Evolutionary conservation across 2,329 filamentous ascomycete genomes (phyloP), one percentile per base, ranked within the genome.

Genomic region (Amauroascus niger): DNA sequence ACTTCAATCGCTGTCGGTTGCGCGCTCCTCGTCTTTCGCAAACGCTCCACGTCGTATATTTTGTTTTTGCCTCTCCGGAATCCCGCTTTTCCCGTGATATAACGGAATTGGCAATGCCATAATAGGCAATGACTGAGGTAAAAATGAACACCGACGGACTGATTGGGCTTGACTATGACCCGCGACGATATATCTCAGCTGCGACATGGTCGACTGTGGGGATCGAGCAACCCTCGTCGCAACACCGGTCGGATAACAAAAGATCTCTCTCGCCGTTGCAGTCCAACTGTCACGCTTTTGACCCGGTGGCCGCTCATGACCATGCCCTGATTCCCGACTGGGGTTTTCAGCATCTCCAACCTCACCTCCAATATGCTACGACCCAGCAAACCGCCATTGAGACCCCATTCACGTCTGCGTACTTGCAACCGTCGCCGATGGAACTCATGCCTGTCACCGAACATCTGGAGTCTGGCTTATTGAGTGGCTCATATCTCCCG

Each of bases 401-500:
- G 49, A 64, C 68, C 64, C 80, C 78, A 64, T 74, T 77, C 56
- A 77, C 73, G 53, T 74, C 83, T 55, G 80, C 80, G 58, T 85
- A 84, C 64, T 61, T 75, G 56, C 71, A 73, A 45, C 65, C 70
- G 16, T 70, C 71, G 2, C 69, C 75, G 79, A 57, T 82, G 77
- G 52, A 75, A 75, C 65, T 65, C 75, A 71, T 78, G 59, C 68
- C 82, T 6, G 80, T 80, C 6, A 69, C 73, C 6, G 84, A 87
- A 63, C 75, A 80, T 37, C 74, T 87, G 57, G 81, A 82, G 58
- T 73, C 80, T 14, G 67, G 69, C 58, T 75, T 83, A 59, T 74
- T 88, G 63, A 83, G 86, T 56, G 77, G 79, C 33, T 72, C 80
- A 3, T 89, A 86, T 69, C 59, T 75, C 40, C 67, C 71, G 13